phyloP scores from a whole-genome alignment of 371 early-diverging fungal species.

The Fennellomyces sp. region DNA sequence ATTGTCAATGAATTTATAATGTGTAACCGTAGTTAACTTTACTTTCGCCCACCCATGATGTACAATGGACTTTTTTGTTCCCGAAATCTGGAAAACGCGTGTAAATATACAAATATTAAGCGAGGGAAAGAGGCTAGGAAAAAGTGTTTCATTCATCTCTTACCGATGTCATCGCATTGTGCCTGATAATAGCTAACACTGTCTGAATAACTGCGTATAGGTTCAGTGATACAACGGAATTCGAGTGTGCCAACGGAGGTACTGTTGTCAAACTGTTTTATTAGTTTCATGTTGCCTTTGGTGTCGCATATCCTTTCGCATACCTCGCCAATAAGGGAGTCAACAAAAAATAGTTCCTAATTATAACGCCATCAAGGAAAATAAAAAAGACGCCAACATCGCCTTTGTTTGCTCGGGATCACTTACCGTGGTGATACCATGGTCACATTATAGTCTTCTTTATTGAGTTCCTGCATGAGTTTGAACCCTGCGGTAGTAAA shows the following conservation, averaged over 20 bases:
- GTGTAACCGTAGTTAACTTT: neutral
- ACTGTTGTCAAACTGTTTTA: conserved; percentile 19
- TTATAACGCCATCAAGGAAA: neutral
- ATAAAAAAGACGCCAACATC: neutral
- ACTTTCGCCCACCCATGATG: conserved; percentile 35
- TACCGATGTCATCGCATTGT: conserved; percentile 59
- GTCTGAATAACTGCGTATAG: conserved; percentile 63
- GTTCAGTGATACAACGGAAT: conserved; percentile 77
- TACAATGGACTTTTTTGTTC: conserved; percentile 35
- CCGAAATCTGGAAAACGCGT: conserved; percentile 19
- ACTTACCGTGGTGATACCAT: conserved; percentile 67
- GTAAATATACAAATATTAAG: neutral
- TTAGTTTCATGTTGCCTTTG: neutral
- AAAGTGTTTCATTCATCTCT: neutral
- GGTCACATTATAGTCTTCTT: conserved; percentile 63
- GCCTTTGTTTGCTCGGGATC: neutral
- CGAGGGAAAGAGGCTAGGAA: neutral
- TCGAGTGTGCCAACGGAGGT: conserved; percentile 85
- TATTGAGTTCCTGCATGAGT: conserved; percentile 61
- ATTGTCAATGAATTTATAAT: neutral
- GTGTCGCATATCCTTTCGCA: neutral
- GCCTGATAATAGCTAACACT: conserved; percentile 70
- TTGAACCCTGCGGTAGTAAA: conserved; percentile 52
- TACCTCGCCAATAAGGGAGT: conserved; percentile 78
- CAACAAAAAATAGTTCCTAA: conserved; percentile 79